Evolutionary conservation across 2,329 filamentous ascomycete genomes (phyloP), one percentile per base, ranked within the genome.

Genomic region (Fusarium sp.): DNA sequence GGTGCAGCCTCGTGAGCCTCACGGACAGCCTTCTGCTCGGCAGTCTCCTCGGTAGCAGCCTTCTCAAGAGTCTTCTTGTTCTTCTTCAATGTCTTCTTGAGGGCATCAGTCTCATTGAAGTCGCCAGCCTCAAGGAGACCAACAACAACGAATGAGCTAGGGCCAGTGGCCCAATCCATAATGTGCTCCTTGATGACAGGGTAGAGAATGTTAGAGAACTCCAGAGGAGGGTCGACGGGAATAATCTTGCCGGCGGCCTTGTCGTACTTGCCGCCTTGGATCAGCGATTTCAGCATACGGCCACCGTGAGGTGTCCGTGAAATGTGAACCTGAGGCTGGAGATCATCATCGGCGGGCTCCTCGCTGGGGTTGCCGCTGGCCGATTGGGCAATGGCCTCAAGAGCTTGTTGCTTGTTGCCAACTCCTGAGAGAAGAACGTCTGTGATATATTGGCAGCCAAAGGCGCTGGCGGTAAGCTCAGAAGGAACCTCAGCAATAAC

Each of bases 251-350:
- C 93, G 3, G 88, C 85, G 42, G 85, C 85, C 64, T 88, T 88
- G 79, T 98, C 93, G 77, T 92, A 99, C 60, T 89, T 90, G 28
- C 97, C 96, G 41, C 96, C 96, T 56, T 93, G 91, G 26, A 97
- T 94, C 9, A 99, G 86, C 0, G 91, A 91, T 83, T 97, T 97
- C 74, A 98, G 86, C 90, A 97, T 91, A 62, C 93, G 91, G 16
- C 92, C 93, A 40, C 89, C 91, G 72, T 85, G 85, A 1, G 88
- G 77, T 37, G 86, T 85, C 73, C 86, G 83, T 28, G 89, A 86
- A 57, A 91, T 84, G 76, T 93, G 91, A 31, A 79, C 75, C 23
- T 75, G 76, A 6, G 79, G 71, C 16, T 80, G 73, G 15, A 80
- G 62, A 26, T 82, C 82, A 10, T 83, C 82, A 45, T 83, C 82